These are phyloP conservation scores for Vigna nakashimae DNA, from an alignment of 306 rosid species.

Conservation along the genomic window DNA sequence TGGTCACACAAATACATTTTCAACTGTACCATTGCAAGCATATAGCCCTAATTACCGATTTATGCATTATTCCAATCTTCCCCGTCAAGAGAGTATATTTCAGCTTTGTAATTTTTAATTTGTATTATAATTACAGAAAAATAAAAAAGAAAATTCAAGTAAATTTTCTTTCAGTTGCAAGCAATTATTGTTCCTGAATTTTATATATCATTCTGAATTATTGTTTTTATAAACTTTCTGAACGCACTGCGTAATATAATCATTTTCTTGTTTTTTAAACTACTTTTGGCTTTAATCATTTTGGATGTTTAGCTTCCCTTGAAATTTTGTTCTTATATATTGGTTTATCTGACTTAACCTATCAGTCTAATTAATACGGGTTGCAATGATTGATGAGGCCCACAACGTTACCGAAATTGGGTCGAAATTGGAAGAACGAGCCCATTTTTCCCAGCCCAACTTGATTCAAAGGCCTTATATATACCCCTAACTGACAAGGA, in stretches of 20 bases:
- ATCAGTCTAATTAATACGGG: neutral
- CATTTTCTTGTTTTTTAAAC: neutral
- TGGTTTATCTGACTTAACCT: neutral
- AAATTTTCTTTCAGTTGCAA: constrained; percentile 33
- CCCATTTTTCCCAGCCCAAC: neutral
- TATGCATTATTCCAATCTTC: constrained; percentile 58
- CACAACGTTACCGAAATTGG: neutral
- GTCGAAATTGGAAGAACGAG: neutral
- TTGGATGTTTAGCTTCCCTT: neutral
- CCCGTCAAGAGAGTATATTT: constrained; percentile 42
- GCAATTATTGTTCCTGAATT: constrained; percentile 16
- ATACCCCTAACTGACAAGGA: neutral
- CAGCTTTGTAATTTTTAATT: constrained; percentile 40
- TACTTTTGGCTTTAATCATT: neutral
- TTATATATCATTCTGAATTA: neutral
- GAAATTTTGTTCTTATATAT: neutral
- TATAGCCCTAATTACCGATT: neutral
- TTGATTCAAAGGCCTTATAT: neutral
- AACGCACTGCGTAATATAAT: neutral
- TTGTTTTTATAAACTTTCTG: neutral
- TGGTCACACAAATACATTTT: constrained; percentile 44
- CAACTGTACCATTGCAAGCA: constrained; percentile 33
- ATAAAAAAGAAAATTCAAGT: neutral
- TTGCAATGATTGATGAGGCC: neutral
- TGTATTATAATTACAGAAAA: neutral